A percentile compares a stretch with the other conserved stretches of the same genome.
These are phyloP conservation scores for Globisporangium takayamanum DNA, from an alignment of 352 stramenopile species.

Conservation along the genomic window DNA sequence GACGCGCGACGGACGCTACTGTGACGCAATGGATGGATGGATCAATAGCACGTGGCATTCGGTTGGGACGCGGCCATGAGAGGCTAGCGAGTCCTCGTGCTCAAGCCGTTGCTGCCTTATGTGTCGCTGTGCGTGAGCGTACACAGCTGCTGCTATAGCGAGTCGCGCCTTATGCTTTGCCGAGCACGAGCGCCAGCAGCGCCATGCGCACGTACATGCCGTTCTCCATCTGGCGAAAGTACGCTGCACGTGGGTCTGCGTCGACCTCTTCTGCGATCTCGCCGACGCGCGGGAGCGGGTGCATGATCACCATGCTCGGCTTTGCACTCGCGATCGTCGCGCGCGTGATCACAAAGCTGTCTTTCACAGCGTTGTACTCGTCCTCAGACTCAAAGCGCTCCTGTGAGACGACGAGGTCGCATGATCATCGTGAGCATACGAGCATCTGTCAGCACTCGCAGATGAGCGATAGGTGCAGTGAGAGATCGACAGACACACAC, in stretches of 20 bases:
- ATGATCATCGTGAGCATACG: not conserved
- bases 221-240: conserved; percentile 98
- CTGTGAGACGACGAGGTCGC: conserved; percentile 17
- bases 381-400: conserved; percentile 94
- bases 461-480: not conserved
- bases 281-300: conserved; percentile 96
- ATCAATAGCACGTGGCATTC: too few species aligned
- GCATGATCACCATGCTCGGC: conserved; percentile 94
- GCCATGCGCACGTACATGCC: conserved; percentile 99
- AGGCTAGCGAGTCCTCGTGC: too few species aligned
- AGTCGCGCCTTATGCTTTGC: conserved; percentile 45
- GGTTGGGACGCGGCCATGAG: too few species aligned
- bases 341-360: conserved; percentile 77
- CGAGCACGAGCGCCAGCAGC: conserved; percentile 92
- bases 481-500: not conserved
- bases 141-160: too few species aligned
- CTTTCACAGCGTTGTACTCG: conserved; percentile 94
- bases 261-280: conserved; percentile 97
- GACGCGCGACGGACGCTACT: not conserved
- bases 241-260: conserved; percentile 91
- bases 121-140: not conserved
- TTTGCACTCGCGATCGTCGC: conserved; percentile 82
- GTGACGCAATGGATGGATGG: not conserved
- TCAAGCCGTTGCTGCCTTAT: not conserved
- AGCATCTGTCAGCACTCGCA: not conserved